Evolutionary conservation across 2,329 filamentous ascomycete species (phyloP), one percentile per base, ranked within the genome.

Genomic region (Cercospora zeae-maydis): DNA sequence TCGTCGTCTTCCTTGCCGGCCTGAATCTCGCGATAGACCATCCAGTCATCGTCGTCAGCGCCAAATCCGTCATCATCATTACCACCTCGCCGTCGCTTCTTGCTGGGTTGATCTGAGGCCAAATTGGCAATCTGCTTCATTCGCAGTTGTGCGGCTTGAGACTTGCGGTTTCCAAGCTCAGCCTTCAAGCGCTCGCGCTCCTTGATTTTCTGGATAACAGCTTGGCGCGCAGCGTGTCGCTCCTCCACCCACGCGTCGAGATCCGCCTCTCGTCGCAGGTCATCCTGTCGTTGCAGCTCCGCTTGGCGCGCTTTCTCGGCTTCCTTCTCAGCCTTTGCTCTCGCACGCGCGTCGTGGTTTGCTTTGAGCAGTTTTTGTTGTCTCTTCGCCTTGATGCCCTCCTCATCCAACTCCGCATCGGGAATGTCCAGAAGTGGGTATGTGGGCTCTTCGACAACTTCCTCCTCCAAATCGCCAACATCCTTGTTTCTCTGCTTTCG

Each of bases 101-200:
- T 70, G 6, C 78, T 79, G 0, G 93, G 92, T 5, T 86, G 88
- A 76, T 99, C 95, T 0, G 93, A 93, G 2, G 95, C 95, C 1
- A 99, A 87, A 73, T 96, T 97, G 63, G 95, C 95, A 63, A 99
- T 92, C 56, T 89, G 93, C 79, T 98, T 98, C 95, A 99, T 99
- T 66, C 95, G 90, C 78, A 96, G 96, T 77, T 98, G 93, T 62
- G 90, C 95, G 8, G 95, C 95, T 19, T 97, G 86, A 0, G 93
- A 97, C 77, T 99, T 99, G 73, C 95, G 90, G 78, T 98, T 98
- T 61, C 93, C 93, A 1, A 97, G 85, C 73, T 99, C 95, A 47
- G 92, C 91, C 79, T 96, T 97, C 65, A 97, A 84, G 16, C 93
- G 87, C 72, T 98, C 92, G 58, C 92, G 88, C 70, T 98, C 93